Base-by-base conservation (phyloP, 176 grass and related monocot species). In the Hordeum marinum region DNA sequence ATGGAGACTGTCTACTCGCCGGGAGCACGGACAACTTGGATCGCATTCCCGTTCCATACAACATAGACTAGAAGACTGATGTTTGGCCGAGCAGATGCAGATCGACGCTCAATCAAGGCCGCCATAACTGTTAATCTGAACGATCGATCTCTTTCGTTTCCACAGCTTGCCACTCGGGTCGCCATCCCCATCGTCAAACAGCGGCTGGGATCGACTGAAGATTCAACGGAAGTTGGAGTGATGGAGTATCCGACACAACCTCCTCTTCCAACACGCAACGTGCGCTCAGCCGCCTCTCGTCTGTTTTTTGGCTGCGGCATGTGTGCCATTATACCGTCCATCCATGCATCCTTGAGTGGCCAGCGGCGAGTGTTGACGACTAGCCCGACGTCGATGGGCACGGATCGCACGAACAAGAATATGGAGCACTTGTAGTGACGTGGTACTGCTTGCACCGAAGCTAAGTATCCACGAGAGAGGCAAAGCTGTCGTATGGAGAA, bases 1-100 rank as follows among this genome's bases (percentile, higher is more conserved):
- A 90, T 65, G 73, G 88, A 43, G 84, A 48, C 83, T 90, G 83
- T 82, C 83, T 78, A 72, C 64, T 63, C 10, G 54, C 58, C 34
- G 55, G 83, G 63, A 67, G 26, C 83, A 86, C 78, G 17, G 63
- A 9, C 29, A 29, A 29, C 29, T 29, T 29, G 29, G 62, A 41
- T 59, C 34, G 4, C 9, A 50, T 50, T 50, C 14, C 46, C 14
- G 14, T 50, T 17, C 4, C 5, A 48, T 48, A 48, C 41, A 42
- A 42, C 9, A 3, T 11, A 43, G 9, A 11, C 41, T 0, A 43
- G 10, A 9, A 42, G 2, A 10, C 9, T 41, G 9, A 11, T 11
- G 11, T 43, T 43, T 43, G 41, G 10, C 41, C 3, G 8, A 11
- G 41, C 41, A 43, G 41, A 43, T 0, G 41, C 41, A 39, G 8